Evolutionary conservation across 495 filamentous ascomycete genomes (phyloP), one percentile per base, ranked within the genome.

Genomic region (Aspergillus avenaceus): DNA sequence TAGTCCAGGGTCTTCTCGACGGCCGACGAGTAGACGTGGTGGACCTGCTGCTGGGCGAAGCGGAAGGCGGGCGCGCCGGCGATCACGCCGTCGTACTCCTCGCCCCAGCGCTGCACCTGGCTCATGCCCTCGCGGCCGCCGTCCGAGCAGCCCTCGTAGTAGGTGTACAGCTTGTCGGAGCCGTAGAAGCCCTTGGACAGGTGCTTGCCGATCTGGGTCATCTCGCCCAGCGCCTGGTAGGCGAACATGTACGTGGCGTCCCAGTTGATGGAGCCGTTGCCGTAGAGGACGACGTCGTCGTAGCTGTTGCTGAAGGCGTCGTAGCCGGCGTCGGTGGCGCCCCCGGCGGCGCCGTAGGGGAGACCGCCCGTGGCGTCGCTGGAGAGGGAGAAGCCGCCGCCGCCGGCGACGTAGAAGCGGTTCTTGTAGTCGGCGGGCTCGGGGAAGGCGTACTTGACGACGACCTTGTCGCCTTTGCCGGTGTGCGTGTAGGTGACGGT

Each of bases 1-100:
- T 81, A 79, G 47, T 66, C 65, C 11, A 73, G 41, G 8, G 70
- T 73, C 43, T 74, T 50, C 53, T 79, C 74, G 6, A 76, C 73
- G 1, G 63, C 59, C 11, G 62, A 55, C 13, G 74, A 58, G 46
- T 65, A 73, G 1, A 79, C 50, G 50, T 80, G 78, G 41, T 75
- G 60, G 21, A 77, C 70, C 57, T 80, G 78, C 51, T 78, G 71
- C 43, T 75, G 71, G 8, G 60, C 66, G 44, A 67, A 75, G 0
- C 78, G 68, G 62, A 81, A 74, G 6, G 79, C 79, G 2, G 79
- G 77, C 1, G 79, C 76, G 34, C 76, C 77, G 16, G 64, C 64
- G 31, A 75, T 68, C 1, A 62, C 70, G 27, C 77, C 79, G 49
- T 82, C 79, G 18, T 72, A 79, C 32, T 74, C 64, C 8, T 72